Conservation (phyloP, 2,329 filamentous ascomycete species). For the Colletotrichum higginsianum region DNA sequence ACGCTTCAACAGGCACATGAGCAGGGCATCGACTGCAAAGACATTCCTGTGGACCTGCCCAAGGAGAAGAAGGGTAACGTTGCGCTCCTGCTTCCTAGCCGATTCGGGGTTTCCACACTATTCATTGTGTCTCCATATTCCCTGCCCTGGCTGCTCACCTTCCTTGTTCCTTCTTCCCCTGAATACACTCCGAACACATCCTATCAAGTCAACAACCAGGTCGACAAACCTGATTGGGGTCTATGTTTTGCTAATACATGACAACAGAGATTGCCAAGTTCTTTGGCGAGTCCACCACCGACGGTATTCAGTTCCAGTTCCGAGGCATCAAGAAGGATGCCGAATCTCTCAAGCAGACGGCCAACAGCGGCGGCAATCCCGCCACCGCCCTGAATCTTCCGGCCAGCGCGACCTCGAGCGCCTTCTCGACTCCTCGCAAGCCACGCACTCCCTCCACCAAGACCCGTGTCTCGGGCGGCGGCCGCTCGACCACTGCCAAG, state of each 20-base stretch:
- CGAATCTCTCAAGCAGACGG: constrained; percentile 61
- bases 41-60: constrained; percentile 56
- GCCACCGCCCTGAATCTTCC: constrained; percentile 54
- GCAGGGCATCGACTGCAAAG: constrained; percentile 58
- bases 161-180: background rate
- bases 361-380: constrained; percentile 62
- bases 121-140: background rate
- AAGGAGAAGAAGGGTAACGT: constrained; percentile 58
- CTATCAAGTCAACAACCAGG: background rate
- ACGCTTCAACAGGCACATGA: constrained; percentile 55
- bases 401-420: constrained; percentile 45
- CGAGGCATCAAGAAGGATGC: constrained; percentile 69
- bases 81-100: constrained; percentile 1
- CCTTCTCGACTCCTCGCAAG: constrained; percentile 48
- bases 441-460: constrained; percentile 42
- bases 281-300: constrained; percentile 71
- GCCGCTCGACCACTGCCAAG: constrained; percentile 36
- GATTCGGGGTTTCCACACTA: background rate
- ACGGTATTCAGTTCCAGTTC: constrained; percentile 74
- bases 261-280: constrained; percentile 69
- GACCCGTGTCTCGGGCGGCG: constrained; percentile 35
- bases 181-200: too few species aligned
- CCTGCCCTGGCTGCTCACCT: background rate
- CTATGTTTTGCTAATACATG: background rate
- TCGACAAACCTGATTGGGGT: background rate